These are phyloP conservation scores for Mallotus repandus DNA, from an alignment of 441 rosid genomes.

Conservation along the genomic window DNA sequence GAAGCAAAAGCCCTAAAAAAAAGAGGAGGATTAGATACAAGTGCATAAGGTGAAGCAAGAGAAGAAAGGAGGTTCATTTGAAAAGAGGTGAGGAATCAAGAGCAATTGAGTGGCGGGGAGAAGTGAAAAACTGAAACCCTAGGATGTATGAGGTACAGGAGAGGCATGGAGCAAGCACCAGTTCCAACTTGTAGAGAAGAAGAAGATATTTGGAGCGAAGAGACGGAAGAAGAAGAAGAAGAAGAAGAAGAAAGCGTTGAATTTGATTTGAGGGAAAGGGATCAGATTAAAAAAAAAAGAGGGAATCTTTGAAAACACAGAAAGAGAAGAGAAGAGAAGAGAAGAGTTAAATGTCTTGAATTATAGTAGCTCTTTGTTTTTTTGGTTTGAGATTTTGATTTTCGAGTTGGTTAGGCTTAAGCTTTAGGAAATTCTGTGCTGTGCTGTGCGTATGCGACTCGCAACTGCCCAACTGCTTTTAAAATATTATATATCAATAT, in stretches of 20 bases:
- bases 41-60: not conserved
- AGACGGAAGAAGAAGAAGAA: not conserved
- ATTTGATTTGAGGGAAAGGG: not conserved
- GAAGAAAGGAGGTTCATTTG: conserved; percentile 11
- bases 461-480: too few relatives aligned
- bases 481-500: too few relatives aligned
- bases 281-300: not conserved
- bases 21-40: too few relatives aligned
- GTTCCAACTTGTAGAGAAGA: not conserved
- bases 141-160: not conserved
- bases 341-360: too few relatives aligned
- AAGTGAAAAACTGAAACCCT: conserved; percentile 11
- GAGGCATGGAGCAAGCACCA: not conserved
- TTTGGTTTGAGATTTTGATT: too few relatives aligned
- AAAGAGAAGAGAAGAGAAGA: too few relatives aligned
- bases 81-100: not conserved
- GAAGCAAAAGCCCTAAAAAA: not conserved
- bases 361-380: too few relatives aligned
- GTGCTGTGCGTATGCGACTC: too few relatives aligned
- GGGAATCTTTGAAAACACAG: not conserved
- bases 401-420: too few relatives aligned
- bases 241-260: not conserved
- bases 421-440: too few relatives aligned
- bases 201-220: not conserved
- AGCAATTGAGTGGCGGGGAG: not conserved